Conservation (phyloP, 805 yeast species). For the Spathaspora hagerdaliae region DNA sequence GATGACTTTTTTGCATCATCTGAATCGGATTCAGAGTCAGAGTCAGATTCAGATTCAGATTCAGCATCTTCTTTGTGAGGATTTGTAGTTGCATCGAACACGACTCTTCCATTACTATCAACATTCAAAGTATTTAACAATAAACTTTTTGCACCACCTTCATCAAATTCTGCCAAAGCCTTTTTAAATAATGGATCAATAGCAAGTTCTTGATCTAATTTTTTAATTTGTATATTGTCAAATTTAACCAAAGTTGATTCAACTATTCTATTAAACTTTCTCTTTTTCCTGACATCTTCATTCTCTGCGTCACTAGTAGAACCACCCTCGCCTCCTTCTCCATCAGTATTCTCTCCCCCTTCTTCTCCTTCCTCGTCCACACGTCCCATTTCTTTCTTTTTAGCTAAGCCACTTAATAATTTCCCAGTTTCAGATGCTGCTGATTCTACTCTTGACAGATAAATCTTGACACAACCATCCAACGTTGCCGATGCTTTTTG, state of each 20-base stretch:
- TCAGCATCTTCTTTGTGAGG: conserved; percentile 11
- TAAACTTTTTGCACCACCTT: conserved; percentile 75
- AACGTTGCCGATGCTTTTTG: conserved; percentile 88
- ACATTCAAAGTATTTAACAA: conserved; percentile 58
- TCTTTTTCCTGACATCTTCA: conserved; percentile 17
- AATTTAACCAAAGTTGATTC: conserved; percentile 52
- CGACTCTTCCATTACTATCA: conserved; percentile 51
- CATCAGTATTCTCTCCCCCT: conserved; percentile 13
- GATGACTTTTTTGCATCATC: conserved; percentile 3
- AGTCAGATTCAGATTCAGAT: conserved; percentile 7
- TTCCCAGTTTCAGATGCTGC: conserved; percentile 89
- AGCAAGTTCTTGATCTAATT: conserved; percentile 58
- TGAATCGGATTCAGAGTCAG: conserved; percentile 5
- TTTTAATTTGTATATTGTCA: conserved; percentile 47
- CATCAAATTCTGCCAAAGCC: conserved; percentile 74
- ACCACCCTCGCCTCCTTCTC: conserved; percentile 5
- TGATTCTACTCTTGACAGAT: conserved; percentile 86
- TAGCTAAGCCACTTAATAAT: conserved; percentile 69
- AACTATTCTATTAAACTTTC: conserved; percentile 28
- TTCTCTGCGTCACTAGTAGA: not conserved
- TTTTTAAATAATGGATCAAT: conserved; percentile 75
- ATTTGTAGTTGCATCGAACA: conserved; percentile 58
- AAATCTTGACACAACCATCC: conserved; percentile 93
- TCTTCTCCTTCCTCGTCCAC: conserved; percentile 21
- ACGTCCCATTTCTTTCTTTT: conserved; percentile 19